Percentiles rank a stretch among this genome's conserved stretches.
Conservation (phyloP, 2,329 filamentous ascomycete species). For the Akanthomyces muscarius region DNA sequence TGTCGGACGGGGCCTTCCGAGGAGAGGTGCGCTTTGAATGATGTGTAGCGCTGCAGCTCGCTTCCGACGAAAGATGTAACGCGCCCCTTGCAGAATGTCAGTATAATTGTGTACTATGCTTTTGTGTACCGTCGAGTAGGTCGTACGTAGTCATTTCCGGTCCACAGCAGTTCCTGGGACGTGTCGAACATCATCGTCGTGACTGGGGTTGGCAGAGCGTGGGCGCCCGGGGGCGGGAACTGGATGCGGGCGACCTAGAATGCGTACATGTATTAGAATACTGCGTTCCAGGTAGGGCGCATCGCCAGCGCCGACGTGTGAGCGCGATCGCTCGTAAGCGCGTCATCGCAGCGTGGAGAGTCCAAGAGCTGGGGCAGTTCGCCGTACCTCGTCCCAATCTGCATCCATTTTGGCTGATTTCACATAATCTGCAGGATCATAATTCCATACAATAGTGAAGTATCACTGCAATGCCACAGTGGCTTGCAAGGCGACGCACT, state of each 20-base stretch:
- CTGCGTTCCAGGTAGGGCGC: not conserved
- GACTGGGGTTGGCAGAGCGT: slow-evolving; percentile 65
- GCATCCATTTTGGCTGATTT: slow-evolving; percentile 54
- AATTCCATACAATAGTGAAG: slow-evolving; percentile 20
- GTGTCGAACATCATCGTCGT: slow-evolving; percentile 86
- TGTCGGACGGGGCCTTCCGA: slow-evolving; percentile 79
- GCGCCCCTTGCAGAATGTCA: slow-evolving; percentile 60
- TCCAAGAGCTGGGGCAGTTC: slow-evolving; percentile 18
- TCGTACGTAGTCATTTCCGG: slow-evolving; percentile 82
- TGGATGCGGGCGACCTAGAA: slow-evolving; percentile 72
- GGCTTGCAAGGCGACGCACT: not conserved
- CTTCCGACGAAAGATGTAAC: slow-evolving; percentile 84
- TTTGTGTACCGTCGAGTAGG: not conserved
- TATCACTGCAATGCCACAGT: not conserved
- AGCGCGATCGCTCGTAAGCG: slow-evolving; percentile 21
- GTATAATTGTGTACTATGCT: slow-evolving; percentile 5
- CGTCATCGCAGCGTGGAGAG: slow-evolving; percentile 15
- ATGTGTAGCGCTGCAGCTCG: slow-evolving; percentile 85
- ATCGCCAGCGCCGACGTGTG: slow-evolving; percentile 4
- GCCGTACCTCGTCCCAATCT: slow-evolving; percentile 63
- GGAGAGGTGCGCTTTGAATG: slow-evolving; percentile 72
- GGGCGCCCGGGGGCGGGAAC: slow-evolving; percentile 71
- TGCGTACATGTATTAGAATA: slow-evolving; percentile 17
- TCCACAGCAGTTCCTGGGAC: slow-evolving; percentile 85
- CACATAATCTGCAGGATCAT: slow-evolving; percentile 36